These are phyloP conservation scores for Westerdykella ornata DNA, from an alignment of 2,329 filamentous ascomycete species.

Conservation along the genomic window DNA sequence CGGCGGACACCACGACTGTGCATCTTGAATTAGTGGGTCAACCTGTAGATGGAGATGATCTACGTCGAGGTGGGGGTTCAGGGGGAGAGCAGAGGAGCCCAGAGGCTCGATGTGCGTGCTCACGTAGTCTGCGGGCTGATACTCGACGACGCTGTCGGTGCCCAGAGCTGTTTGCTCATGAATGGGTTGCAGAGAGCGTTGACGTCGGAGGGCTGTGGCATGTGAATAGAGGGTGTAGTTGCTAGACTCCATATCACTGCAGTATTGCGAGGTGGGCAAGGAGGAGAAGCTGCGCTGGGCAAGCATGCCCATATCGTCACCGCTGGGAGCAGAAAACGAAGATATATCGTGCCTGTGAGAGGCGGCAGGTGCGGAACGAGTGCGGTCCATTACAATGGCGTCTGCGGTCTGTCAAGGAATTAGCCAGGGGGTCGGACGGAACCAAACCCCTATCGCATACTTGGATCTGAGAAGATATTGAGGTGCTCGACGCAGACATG, in stretches of 20 bases:
- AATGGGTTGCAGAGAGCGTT: constrained; percentile 21
- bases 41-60: constrained; percentile 17
- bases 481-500: constrained; percentile 20
- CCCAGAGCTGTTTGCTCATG: constrained; percentile 14
- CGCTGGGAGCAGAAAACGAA: constrained; percentile 21
- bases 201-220: constrained; percentile 13
- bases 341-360: constrained; percentile 19
- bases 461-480: constrained; percentile 20
- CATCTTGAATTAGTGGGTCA: constrained; percentile 25
- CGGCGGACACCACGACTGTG: constrained; percentile 27
- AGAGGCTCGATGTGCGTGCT: constrained; percentile 24
- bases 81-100: constrained; percentile 17
- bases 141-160: constrained; percentile 25
- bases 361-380: constrained; percentile 28
- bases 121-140: constrained; percentile 35
- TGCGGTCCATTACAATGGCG: constrained; percentile 27
- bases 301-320: constrained; percentile 11
- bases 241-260: constrained; percentile 17
- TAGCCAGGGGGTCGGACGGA: constrained; percentile 20
- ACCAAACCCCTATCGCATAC: constrained; percentile 32
- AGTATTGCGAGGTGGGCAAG: constrained; percentile 19
- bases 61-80: constrained; percentile 14
- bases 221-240: constrained; percentile 31
- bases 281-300: constrained; percentile 19
- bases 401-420: constrained; percentile 20